These are phyloP conservation scores for Babjeviella inositovora DNA, from an alignment of 805 yeast genomes.

Conservation along the genomic window DNA sequence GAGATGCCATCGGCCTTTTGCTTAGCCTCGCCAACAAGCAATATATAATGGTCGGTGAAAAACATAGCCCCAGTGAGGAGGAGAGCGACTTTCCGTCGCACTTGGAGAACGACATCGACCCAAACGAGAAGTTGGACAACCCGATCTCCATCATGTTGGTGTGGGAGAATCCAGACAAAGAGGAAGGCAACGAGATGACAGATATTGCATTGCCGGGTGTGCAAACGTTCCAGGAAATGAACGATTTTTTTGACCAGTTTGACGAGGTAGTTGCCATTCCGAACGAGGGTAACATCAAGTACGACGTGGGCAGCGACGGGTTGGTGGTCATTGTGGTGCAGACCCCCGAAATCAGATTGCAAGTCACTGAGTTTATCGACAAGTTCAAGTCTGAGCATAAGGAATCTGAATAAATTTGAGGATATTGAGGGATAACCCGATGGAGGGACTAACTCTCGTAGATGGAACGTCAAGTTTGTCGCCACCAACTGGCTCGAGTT, in stretches of 20 bases:
- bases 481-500: no score
- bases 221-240: constrained; percentile 28
- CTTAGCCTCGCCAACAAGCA: no score
- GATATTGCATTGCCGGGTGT: constrained; percentile 28
- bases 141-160: constrained; percentile 28
- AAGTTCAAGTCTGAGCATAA: no score
- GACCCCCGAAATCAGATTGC: constrained; percentile 14
- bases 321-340: constrained; percentile 39
- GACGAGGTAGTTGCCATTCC: constrained; percentile 36
- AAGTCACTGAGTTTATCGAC: constrained; percentile 25
- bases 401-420: no score
- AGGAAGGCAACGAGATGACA: constrained; percentile 23
- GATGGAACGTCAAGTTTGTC: no score
- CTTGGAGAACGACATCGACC: no score
- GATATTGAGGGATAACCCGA: no score
- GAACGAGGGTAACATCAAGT: constrained; percentile 35
- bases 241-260: constrained; percentile 33
- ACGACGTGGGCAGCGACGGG: constrained; percentile 48
- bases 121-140: constrained; percentile 20
- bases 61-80: no score
- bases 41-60: no score
- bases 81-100: no score
- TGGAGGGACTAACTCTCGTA: no score
- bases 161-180: constrained; percentile 13
- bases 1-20: no score